Conservation (phyloP, 805 yeast species). For the Kuraishia piskuri region DNA sequence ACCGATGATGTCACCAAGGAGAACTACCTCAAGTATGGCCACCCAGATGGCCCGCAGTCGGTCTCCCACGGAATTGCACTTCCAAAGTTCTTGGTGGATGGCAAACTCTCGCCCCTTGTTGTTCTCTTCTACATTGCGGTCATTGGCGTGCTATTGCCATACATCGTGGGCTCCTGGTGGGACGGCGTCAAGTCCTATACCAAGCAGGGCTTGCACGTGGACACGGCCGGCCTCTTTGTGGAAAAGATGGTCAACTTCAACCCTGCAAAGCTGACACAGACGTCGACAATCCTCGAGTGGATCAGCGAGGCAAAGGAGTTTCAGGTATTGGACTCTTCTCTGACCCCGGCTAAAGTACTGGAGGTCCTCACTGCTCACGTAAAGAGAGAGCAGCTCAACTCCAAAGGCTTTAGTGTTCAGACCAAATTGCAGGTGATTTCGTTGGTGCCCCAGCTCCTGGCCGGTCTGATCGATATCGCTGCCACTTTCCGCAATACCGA, state of each 20-base stretch:
- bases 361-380: conserved; percentile 49
- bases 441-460: conserved; percentile 54
- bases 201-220: conserved; percentile 71
- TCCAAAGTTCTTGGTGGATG: conserved; percentile 85
- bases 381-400: conserved; percentile 29
- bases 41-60: conserved; percentile 96
- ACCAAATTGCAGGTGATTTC: conserved; percentile 51
- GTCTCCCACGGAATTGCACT: conserved; percentile 89
- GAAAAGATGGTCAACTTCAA: conserved; percentile 65
- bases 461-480: conserved; percentile 75
- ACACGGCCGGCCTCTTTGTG: conserved; percentile 74
- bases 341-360: conserved; percentile 38
- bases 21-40: conserved; percentile 82
- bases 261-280: conserved; percentile 58
- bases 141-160: conserved; percentile 75
- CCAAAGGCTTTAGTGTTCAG: background rate
- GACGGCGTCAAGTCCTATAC: conserved; percentile 68
- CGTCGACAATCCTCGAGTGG: conserved; percentile 49
- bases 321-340: conserved; percentile 28
- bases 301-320: conserved; percentile 64
- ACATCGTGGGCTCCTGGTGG: conserved; percentile 89
- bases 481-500: conserved; percentile 69
- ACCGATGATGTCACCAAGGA: conserved; percentile 83
- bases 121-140: conserved; percentile 55
- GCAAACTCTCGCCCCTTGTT: conserved; percentile 55